Conservation (phyloP, 2,329 filamentous ascomycete species). For the Curvularia hawaiiensis region DNA sequence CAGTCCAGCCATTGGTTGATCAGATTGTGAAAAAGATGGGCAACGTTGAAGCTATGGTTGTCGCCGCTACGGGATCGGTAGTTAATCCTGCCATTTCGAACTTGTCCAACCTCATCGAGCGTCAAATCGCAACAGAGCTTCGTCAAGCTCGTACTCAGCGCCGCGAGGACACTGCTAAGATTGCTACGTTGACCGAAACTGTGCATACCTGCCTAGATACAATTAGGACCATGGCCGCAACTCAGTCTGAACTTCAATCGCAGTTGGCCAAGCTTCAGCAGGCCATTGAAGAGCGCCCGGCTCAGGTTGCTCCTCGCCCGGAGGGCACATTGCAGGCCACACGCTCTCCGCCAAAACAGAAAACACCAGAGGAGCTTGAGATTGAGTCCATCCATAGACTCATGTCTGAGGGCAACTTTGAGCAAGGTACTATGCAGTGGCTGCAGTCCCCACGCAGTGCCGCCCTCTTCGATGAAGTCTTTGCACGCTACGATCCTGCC, state of each 20-base stretch:
- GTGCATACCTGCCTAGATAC: conserved; percentile 71
- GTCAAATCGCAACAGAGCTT: conserved; percentile 59
- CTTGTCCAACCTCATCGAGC: conserved; percentile 71
- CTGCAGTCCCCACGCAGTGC: conserved; percentile 64
- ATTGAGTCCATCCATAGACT: conserved; percentile 65
- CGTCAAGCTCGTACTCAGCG: conserved; percentile 58
- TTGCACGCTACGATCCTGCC: conserved; percentile 61
- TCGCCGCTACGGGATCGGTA: conserved; percentile 60
- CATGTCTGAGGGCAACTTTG: conserved; percentile 62
- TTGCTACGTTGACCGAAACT: conserved; percentile 72
- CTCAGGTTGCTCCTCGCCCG: conserved; percentile 12
- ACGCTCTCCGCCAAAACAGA: conserved; percentile 49
- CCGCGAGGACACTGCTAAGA: conserved; percentile 65
- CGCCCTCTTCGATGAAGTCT: conserved; percentile 66
- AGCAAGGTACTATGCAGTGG: conserved; percentile 61
- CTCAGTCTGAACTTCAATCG: conserved; percentile 71
- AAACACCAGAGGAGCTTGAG: conserved; percentile 61
- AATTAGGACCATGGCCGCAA: conserved; percentile 70
- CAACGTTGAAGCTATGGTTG: conserved; percentile 70
- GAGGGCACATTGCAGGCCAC: conserved; percentile 34
- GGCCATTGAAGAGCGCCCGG: conserved; percentile 42
- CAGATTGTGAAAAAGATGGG: conserved; percentile 70
- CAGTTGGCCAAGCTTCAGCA: conserved; percentile 53
- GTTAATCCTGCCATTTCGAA: conserved; percentile 70
- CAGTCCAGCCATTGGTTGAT: conserved; percentile 75